Conservation (phyloP, 352 stramenopile species). For the Phytophthora lateralis region DNA sequence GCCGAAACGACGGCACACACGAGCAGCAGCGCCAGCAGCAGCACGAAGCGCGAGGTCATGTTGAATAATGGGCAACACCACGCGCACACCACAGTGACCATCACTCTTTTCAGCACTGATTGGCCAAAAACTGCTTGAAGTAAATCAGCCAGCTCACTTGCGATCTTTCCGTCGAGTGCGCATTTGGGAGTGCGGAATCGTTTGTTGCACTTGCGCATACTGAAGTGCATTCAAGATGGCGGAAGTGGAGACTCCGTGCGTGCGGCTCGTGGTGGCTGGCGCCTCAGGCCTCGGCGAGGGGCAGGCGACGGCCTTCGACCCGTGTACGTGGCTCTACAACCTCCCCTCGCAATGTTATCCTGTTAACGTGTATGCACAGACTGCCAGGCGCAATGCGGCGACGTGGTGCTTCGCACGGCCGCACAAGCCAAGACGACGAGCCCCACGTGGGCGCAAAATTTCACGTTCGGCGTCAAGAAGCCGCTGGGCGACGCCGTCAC, state of each 20-base stretch:
- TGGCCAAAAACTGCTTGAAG: constrained; percentile 25
- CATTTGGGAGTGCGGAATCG: constrained; percentile 4
- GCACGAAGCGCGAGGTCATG: constrained; percentile 1
- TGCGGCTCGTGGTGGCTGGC: constrained; percentile 45
- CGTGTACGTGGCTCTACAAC: constrained; percentile 31
- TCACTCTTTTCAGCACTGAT: constrained; percentile 13
- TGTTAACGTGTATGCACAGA: constrained; percentile 34
- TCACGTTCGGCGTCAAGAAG: constrained; percentile 61
- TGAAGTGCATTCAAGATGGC: constrained; percentile 21
- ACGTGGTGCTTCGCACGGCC: constrained; percentile 52
- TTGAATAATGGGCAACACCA: constrained; percentile 15
- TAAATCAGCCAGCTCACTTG: constrained; percentile 25
- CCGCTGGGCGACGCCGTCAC: constrained; percentile 45
- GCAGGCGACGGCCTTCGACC: constrained; percentile 26
- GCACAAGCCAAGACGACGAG: constrained; percentile 46
- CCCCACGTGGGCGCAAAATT: constrained; percentile 58
- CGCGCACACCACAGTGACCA: constrained; percentile 22
- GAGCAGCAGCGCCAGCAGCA: constrained; percentile 21
- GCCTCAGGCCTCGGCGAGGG: constrained; percentile 35
- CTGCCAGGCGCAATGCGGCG: constrained; percentile 61
- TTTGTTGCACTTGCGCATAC: constrained; percentile 14
- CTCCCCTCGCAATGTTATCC: not conserved
- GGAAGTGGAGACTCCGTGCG: constrained; percentile 42
- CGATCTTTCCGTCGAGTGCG: constrained; percentile 29
- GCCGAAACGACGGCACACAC: not conserved